These are phyloP conservation scores for Pythium biforme DNA, from an alignment of 352 stramenopile species.

Conservation along the genomic window DNA sequence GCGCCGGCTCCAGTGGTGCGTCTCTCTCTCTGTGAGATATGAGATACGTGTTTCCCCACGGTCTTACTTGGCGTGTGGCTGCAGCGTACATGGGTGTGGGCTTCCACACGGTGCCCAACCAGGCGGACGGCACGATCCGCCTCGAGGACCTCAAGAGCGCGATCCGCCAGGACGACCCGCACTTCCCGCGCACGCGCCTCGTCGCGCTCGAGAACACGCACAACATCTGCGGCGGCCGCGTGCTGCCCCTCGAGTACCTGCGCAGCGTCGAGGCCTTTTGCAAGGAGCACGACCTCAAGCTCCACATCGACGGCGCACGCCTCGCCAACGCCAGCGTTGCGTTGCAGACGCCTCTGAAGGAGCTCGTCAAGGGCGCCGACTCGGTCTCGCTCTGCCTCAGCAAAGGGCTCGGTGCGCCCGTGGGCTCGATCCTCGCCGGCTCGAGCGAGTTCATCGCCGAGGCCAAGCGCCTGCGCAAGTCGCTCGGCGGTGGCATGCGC, in stretches of 20 bases:
- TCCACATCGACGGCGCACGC: conserved; percentile 96
- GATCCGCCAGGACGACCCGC: conserved; percentile 73
- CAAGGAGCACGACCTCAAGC: conserved; percentile 70
- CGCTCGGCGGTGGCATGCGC: conserved; percentile 96
- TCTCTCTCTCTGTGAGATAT: neutral
- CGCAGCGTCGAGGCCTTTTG: conserved; percentile 69
- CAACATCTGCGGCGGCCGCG: conserved; percentile 94
- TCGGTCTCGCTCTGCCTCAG: conserved; percentile 95
- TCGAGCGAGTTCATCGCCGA: conserved; percentile 86
- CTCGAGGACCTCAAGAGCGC: conserved; percentile 79
- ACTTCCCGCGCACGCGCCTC: conserved; percentile 85
- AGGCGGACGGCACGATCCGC: conserved; percentile 81
- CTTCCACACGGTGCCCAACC: conserved; percentile 84
- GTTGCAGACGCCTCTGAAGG: conserved; percentile 55
- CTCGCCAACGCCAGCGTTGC: conserved; percentile 95
- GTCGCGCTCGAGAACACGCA: conserved; percentile 98
- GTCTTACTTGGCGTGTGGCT: no score
- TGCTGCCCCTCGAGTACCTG: conserved; percentile 87
- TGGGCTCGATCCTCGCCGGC: conserved; percentile 93
- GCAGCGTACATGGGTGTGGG: conserved; percentile 90
- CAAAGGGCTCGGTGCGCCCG: conserved; percentile 94
- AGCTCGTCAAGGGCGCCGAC: conserved; percentile 84
- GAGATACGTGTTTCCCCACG: no score
- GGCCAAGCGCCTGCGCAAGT: conserved; percentile 93
- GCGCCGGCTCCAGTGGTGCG: conserved; percentile 81